Evolutionary conservation across 345 rosid species (phyloP).

Genomic region (Noccaea bulbosa): DNA sequence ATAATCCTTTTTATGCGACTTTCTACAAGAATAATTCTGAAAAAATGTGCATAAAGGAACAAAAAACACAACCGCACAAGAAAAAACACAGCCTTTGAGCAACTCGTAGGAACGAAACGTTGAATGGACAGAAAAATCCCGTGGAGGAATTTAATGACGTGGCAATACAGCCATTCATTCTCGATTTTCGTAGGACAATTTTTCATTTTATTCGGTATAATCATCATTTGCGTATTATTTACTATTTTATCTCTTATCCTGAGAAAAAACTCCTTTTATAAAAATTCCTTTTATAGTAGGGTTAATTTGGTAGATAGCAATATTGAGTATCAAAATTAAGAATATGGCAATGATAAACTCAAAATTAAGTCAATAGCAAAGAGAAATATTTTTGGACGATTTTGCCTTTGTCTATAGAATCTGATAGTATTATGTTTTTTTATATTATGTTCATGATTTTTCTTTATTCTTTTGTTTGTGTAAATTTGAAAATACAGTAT

Average conservation of each 20-base stretch:
- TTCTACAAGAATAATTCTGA: conserved; percentile 29
- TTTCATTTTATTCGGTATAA: conserved; percentile 15
- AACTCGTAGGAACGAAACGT: conserved; percentile 43
- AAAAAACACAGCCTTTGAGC: conserved; percentile 44
- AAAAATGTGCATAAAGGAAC: conserved; percentile 10
- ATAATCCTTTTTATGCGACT: conserved; percentile 40
- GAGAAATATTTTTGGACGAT: no score
- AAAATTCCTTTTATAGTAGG: no score
- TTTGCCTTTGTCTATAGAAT: no score
- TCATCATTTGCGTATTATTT: neutral
- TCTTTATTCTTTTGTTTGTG: no score
- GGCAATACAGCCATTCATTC: conserved; percentile 48
- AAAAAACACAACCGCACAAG: conserved; percentile 39
- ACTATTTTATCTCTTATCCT: neutral
- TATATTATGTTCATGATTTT: no score
- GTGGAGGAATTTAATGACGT: conserved; percentile 42
- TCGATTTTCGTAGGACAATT: conserved; percentile 3
- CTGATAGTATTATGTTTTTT: no score
- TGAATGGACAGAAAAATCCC: conserved; percentile 39
- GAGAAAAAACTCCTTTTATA: conserved; percentile 9
- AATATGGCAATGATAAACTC: no score
- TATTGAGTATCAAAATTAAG: no score
- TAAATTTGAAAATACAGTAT: no score
- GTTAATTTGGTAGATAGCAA: no score
- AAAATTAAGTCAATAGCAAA: no score